Base-by-base conservation (phyloP, 108 stramenopile genomes). In the Asterionellopsis glacialis region DNA sequence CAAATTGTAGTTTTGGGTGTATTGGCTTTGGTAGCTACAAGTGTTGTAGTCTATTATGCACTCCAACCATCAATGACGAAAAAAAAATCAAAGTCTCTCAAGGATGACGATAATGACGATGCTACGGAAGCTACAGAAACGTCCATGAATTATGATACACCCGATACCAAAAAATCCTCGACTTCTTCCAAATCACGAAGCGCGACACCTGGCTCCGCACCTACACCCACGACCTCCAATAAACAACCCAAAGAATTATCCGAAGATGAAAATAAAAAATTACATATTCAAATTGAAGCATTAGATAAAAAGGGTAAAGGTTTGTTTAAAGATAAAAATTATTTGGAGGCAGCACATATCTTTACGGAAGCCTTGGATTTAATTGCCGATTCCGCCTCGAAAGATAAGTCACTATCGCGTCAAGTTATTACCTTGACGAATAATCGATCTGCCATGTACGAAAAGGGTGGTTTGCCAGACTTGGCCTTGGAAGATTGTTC, bases 381-480 rank as follows among this genome's bases (percentile, higher is more conserved):
- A 15, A 88, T 95, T 64, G 79, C 79, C 27, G 42, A 57, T 4
- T 60, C 63, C 39, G 41, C 45, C 15, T 55, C 21, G 22, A 33
- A 2, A 33, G 7, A n/a, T n/a, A n/a, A n/a, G n/a, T n/a, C n/a
- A n/a, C n/a, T n/a, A 26, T 43, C 25, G 42, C 80, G 83, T 51
- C 93, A 95, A 67, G 63, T 83, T 49, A 64, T 90, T 50, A 95
- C 90, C 18, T 68, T 95, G 16, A 79, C 82, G 51, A 95, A 95
- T 71, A 95, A 95, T 53, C 86, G 93, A n/a, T 76, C 76, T 24
- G 93, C 93, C 74, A 95, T 95, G 90, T 95, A 95, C 65, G 93
- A 95, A 71, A 95, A 95, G 73, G 89, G 76, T n/a, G 73, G 71
- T 58, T 47, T 82, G 12, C 74, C 82, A 7, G 90, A 91, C 51